Evolutionary conservation across 257 asterid genomes (phyloP), one percentile per base, ranked within the genome.

Genomic region (Solanum pimpinellifolium): DNA sequence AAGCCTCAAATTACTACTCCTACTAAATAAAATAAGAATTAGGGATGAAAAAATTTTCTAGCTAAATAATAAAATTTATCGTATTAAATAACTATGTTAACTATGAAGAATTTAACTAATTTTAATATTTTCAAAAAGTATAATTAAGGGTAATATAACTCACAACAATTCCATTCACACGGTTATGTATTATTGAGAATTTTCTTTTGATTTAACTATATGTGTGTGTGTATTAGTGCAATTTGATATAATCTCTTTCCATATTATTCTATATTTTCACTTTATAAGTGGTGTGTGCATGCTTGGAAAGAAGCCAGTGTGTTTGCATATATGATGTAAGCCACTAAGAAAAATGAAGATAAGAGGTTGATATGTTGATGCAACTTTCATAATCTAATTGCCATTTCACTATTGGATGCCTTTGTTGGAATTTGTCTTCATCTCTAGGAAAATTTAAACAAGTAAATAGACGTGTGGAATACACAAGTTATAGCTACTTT

Each of bases 331-430:
- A 87, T 93, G 93, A 91, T 92, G 95, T 66, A 90, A 89, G 91
- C 93, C 95, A 91, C 84, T 92, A 92, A 44, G 37, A 78, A 21
- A 46, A 78, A 46, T 78, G 42, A 20, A 35, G 93, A 93, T 92
- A 93, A 94, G 92, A 91, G 94, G 93, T 87, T 92, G 95, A 95
- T 94, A 92, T 90, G 96, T 93, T 89, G 93, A 90, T 89, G 92
- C 84, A 90, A 89, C 94, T 91, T 94, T 93, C 93, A 92, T 87
- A 93, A 88, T 89, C 87, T 93, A 92, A 91, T 86, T 86, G 84
- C 93, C 95, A 89, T 89, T 87, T 82, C 86, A 77, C 33, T 42
- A 8, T 44, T 74, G 85, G 35, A 14, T 83, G 42, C 84, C 84
- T 46, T 46, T 9, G 42, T 9, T 78, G 66, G 84, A 46, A 27